Evolutionary conservation across 116 monocot genomes (phyloP), one percentile per base, ranked within the genome.

Genomic region (Zostera marina): DNA sequence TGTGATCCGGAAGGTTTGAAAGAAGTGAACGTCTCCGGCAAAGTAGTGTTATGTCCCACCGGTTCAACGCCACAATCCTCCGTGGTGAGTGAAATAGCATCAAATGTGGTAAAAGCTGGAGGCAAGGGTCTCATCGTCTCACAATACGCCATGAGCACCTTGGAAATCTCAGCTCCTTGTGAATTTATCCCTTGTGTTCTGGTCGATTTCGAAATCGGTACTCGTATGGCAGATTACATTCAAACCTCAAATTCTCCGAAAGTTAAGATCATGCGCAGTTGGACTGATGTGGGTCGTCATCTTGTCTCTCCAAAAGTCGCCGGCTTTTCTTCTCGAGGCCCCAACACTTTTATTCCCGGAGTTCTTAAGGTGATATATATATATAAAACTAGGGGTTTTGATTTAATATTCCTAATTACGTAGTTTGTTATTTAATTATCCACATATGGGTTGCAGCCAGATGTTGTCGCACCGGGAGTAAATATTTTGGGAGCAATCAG

Each of bases 321-420:
- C n/a, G 60, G 54, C 56, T 82, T 74, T 74, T 77, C 82, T 0
- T 77, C 82, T 11, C 67, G 82, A 59, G 77, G 82, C 17, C 74
- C 82, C 0, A 74, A 67, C 21, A 6, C 32, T 11, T 0, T 20
- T 0, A 68, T 66, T 39, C 74, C 77, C 4, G 56, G 26, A 15
- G 4, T 80, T 9, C 42, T 80, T 42, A 80, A 80, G 80, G 80
- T 80, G 13, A 59, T 21, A 3, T 42, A 1, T 4, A 21, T 19
- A 22, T 53, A n/a, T 8, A 49, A 32, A 16, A 23, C 38, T 32
- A 32, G 32, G 11, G 12, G 4, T 55, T 53, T 43, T 5, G 15
- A 4, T 26, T 26, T 32, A 32, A 5, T 59, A 59, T 13, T n/a
- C n/a, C 39, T 9, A 14, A 11, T 49, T 15, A 11, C 32, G 22